A percentile compares a stretch with the other conserved stretches of the same genome.
Evolutionary conservation across 2,329 filamentous ascomycete genomes (phyloP).

Genomic region (Colletotrichum limetticola): DNA sequence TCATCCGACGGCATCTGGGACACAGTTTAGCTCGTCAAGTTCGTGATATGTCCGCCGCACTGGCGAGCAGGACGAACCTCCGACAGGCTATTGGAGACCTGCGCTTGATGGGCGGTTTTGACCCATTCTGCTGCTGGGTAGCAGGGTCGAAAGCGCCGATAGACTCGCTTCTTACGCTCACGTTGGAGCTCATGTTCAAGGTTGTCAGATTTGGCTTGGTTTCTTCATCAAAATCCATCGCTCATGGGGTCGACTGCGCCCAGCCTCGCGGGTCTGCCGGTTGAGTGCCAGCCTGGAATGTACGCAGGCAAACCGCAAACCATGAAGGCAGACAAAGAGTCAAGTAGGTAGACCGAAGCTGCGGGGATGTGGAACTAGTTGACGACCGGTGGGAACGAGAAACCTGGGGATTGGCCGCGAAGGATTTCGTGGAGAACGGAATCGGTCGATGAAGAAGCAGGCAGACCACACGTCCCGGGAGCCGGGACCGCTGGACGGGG

Average conservation of each 20-base stretch:
- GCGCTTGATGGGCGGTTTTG: slow-evolving; percentile 52
- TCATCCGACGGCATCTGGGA: slow-evolving; percentile 64
- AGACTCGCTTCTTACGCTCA: slow-evolving; percentile 25
- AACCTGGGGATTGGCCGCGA: slow-evolving; percentile 14
- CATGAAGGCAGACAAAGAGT: neutral
- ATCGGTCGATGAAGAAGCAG: slow-evolving; percentile 6
- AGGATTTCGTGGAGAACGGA: slow-evolving; percentile 20
- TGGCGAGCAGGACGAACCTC: slow-evolving; percentile 50
- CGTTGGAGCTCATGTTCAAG: slow-evolving; percentile 17
- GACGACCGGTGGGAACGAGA: slow-evolving; percentile 8
- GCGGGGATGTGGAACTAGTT: slow-evolving; percentile 17
- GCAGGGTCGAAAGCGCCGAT: slow-evolving; percentile 9
- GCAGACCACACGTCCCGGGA: neutral
- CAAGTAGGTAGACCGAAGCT: neutral
- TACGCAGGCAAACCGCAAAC: neutral
- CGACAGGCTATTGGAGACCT: slow-evolving; percentile 64
- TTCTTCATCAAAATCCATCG: slow-evolving; percentile 34
- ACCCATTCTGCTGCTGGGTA: slow-evolving; percentile 12
- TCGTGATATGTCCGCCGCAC: slow-evolving; percentile 4
- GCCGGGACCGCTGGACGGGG: slow-evolving; percentile 10
- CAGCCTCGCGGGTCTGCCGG: neutral
- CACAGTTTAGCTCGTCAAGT: slow-evolving; percentile 18
- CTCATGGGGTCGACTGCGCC: slow-evolving; percentile 6
- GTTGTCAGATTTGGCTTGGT: slow-evolving; percentile 28
- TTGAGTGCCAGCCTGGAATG: neutral